Evolutionary conservation across 2,329 filamentous ascomycete genomes (phyloP).

Genomic region (Blumeriella jaapii): DNA sequence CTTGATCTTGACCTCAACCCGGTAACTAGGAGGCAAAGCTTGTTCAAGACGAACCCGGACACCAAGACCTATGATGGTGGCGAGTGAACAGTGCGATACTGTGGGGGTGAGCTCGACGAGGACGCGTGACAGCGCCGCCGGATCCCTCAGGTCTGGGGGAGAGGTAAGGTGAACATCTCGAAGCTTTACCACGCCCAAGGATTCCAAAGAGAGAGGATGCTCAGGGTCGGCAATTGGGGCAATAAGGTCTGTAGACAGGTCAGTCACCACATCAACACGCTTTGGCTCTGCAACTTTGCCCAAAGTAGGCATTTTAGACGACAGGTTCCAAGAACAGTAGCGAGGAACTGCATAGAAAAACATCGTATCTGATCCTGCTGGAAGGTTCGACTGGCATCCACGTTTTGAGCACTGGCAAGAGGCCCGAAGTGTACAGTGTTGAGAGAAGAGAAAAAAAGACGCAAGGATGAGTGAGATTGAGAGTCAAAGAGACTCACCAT

Average conservation of each 20-base stretch:
- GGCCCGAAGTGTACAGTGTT: no score
- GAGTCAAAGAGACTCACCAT: constrained; percentile 43
- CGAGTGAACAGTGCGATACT: constrained; percentile 91
- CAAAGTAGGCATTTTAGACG: no score
- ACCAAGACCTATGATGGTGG: constrained; percentile 89
- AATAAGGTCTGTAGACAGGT: constrained; percentile 66
- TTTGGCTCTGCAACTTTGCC: constrained; percentile 5
- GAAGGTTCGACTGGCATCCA: no score
- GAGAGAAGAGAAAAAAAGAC: neutral
- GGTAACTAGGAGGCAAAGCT: constrained; percentile 79
- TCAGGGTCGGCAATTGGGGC: constrained; percentile 93
- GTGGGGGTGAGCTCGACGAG: constrained; percentile 88
- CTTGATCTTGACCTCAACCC: constrained; percentile 88
- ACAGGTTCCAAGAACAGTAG: no score
- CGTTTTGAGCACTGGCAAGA: no score
- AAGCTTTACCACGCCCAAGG: constrained; percentile 91
- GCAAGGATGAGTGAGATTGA: neutral
- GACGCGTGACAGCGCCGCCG: constrained; percentile 55
- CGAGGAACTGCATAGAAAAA: no score
- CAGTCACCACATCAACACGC: constrained; percentile 22
- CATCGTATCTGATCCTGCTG: no score
- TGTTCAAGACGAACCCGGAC: constrained; percentile 87
- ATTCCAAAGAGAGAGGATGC: constrained; percentile 86
- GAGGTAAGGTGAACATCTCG: constrained; percentile 75
- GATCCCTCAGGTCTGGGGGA: constrained; percentile 42